Percentiles rank a stretch among this genome's conserved stretches.
phyloP scores from a whole-genome alignment of 2,329 filamentous ascomycete genomes.

The Celoporthe dispersa region DNA sequence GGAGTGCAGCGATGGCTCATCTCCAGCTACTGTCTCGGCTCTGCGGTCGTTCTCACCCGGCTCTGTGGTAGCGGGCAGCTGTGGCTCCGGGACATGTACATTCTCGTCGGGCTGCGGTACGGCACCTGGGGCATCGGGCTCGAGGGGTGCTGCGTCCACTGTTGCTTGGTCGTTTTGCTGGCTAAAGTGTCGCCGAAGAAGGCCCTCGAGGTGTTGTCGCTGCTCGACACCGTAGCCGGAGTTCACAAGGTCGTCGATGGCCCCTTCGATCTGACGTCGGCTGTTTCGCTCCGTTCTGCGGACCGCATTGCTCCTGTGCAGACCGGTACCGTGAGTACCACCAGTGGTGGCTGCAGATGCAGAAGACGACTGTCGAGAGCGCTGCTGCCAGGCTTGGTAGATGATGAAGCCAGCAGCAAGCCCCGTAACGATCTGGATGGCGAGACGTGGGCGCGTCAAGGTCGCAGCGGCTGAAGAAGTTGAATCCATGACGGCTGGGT shows the following conservation, averaged over 20 bases:
- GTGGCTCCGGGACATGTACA: constrained; percentile 26
- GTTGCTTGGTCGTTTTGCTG: not conserved
- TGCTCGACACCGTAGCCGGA: constrained; percentile 26
- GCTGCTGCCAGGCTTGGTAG: constrained; percentile 60
- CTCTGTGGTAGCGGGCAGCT: constrained; percentile 39
- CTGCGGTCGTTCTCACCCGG: constrained; percentile 38
- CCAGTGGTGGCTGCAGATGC: constrained; percentile 32
- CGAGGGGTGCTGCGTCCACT: constrained; percentile 39
- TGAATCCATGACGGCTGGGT: constrained; percentile 33
- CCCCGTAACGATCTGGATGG: constrained; percentile 60
- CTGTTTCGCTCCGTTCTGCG: constrained; percentile 41
- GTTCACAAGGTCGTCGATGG: constrained; percentile 41
- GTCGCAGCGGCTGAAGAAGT: constrained; percentile 52
- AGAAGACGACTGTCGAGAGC: constrained; percentile 35
- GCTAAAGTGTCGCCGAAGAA: constrained; percentile 23
- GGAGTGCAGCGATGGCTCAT: constrained; percentile 45
- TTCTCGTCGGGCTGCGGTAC: constrained; percentile 52
- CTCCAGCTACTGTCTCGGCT: constrained; percentile 41
- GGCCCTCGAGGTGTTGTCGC: constrained; percentile 23
- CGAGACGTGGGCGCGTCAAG: constrained; percentile 58
- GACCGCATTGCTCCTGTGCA: constrained; percentile 71
- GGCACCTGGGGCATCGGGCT: constrained; percentile 46
- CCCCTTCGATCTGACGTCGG: constrained; percentile 26
- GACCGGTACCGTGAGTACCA: constrained; percentile 37
- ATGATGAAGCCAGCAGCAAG: constrained; percentile 60